Evolutionary conservation across 345 rosid genomes (phyloP).

Genomic region (Mallotus nudiflorus): DNA sequence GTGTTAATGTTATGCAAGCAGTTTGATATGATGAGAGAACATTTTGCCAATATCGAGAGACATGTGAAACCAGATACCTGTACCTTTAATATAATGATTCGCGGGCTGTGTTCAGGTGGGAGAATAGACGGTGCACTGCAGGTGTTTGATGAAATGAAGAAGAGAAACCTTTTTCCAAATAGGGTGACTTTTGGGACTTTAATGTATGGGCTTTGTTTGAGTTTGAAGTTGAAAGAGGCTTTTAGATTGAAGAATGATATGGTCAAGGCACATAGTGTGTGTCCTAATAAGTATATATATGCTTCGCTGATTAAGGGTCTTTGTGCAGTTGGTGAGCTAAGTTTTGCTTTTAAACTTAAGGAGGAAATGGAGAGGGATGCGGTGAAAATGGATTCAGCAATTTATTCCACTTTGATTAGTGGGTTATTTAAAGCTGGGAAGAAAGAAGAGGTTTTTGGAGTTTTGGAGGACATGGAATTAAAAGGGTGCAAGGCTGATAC

Average conservation of each 20-base stretch:
- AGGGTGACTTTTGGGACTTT: constrained; percentile 58
- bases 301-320: constrained; percentile 56
- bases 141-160: constrained; percentile 65
- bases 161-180: constrained; percentile 49
- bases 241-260: constrained; percentile 64
- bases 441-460: constrained; percentile 44
- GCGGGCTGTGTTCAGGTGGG: constrained; percentile 37
- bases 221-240: constrained; percentile 59
- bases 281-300: constrained; percentile 44
- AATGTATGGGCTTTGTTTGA: constrained; percentile 51
- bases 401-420: constrained; percentile 58
- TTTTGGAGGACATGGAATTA: constrained; percentile 62
- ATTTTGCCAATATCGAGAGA: constrained; percentile 37
- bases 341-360: constrained; percentile 57
- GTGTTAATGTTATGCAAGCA: constrained; percentile 45
- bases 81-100: constrained; percentile 68
- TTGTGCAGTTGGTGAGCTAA: constrained; percentile 46
- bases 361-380: constrained; percentile 56
- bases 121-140: constrained; percentile 48
- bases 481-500: constrained; percentile 57
- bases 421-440: constrained; percentile 53
- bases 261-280: constrained; percentile 39
- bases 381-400: constrained; percentile 45
- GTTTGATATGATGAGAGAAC: constrained; percentile 44
- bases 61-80: constrained; percentile 59